Evolutionary conservation across 805 yeast genomes (phyloP).

Genomic region (Metschnikowia gruessii): DNA sequence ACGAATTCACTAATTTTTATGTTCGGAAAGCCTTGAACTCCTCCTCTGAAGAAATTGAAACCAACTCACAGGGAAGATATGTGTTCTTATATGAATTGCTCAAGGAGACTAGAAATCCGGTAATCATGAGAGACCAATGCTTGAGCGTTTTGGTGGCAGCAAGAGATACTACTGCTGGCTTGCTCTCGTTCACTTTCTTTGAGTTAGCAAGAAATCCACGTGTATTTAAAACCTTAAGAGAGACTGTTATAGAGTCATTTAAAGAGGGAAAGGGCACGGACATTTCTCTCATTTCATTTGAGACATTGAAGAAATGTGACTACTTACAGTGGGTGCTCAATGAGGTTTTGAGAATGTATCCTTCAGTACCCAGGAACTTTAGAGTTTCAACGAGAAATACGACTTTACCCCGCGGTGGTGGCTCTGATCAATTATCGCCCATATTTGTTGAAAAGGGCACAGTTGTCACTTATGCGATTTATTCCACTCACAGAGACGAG

Average conservation of each 20-base stretch:
- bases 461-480: constrained; percentile 36
- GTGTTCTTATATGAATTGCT: constrained; percentile 48
- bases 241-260: constrained; percentile 31
- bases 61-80: constrained; percentile 36
- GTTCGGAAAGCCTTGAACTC: constrained; percentile 37
- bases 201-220: constrained; percentile 45
- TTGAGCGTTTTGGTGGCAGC: constrained; percentile 53
- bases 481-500: constrained; percentile 41
- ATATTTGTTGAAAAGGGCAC: constrained; percentile 44
- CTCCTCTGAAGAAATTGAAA: constrained; percentile 30
- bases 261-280: constrained; percentile 33
- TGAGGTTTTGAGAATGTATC: constrained; percentile 50
- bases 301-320: constrained; percentile 47
- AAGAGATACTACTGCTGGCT: constrained; percentile 54
- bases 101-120: constrained; percentile 47
- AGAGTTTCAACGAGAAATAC: constrained; percentile 47
- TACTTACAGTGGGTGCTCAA: constrained; percentile 47
- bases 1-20: constrained; percentile 28
- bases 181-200: constrained; percentile 44
- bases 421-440: constrained; percentile 36
- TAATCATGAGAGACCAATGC: constrained; percentile 47
- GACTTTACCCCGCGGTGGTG: constrained; percentile 52
- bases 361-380: constrained; percentile 50
- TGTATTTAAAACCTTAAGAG: constrained; percentile 37
- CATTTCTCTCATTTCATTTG: constrained; percentile 43